Base-by-base conservation (phyloP, 371 early-diverging fungal species). In the Apophysomyces elegans region DNA sequence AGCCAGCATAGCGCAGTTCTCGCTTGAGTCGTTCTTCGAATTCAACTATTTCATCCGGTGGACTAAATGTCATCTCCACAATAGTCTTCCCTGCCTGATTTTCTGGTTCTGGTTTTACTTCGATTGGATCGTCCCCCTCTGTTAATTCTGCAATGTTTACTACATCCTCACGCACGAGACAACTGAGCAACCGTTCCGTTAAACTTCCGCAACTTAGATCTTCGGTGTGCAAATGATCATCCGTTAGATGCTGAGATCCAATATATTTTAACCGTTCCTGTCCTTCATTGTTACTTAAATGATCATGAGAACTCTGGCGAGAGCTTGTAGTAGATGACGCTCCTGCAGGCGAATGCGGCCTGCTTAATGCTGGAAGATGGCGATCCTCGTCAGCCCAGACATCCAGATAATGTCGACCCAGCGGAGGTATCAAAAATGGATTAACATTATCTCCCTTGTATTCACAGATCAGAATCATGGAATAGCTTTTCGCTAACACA, bases 311-410 rank as follows among this genome's bases (percentile, higher is more conserved):
- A 14, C 69, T 66, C 16, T 71, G 71, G 45, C 71, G 47, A 38
- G 71, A 71, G 35, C 71, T 71, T 12, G 66, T 56, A 5, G 43
- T 58, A 12, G 65, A 64, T 26, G 65, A 58, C 5, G 39, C 66
- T 61, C 36, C 47, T 14, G 56, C 70, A n/a, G 77, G 73, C n/a
- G 78, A 77, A 61, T 71, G 57, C 36, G 76, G 69, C 39, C 72
- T 60, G 35, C 70, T 74, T 71, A 83, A 78, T 37, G 83, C 79
- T 32, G 87, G 89, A 58, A 84, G 71, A 16, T 83, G 75, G 73
- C 58, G 68, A 11, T 96, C 96, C 70, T 97, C 95, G 59, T 92
- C 94, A 8, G 90, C 87, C 95, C 95, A 96, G 26, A 80, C 84
- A 44, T 93, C 91, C 2, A 82, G 68, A 65, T 93, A 96, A 62